Percentiles rank a stretch among this genome's conserved stretches.
Evolutionary conservation across 164 flowering plant genomes (phyloP).

Genomic region (Taxillus chinensis): DNA sequence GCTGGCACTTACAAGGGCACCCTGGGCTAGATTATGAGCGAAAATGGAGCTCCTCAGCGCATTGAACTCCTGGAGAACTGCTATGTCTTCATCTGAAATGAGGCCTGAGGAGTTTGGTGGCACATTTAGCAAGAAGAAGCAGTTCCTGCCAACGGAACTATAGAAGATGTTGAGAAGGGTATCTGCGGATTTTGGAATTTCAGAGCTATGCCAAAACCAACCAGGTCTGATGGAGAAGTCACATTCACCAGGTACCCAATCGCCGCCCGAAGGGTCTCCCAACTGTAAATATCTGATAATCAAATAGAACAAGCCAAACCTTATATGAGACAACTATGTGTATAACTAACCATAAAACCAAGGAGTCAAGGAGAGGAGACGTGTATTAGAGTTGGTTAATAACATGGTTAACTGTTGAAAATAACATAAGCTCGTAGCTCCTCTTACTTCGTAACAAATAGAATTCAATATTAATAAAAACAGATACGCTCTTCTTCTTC

Average conservation of each 20-base stretch:
- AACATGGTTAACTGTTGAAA: too few species aligned
- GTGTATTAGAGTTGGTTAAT: too few species aligned
- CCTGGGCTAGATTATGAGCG: slow-evolving; percentile 54
- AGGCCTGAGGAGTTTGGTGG: slow-evolving; percentile 95
- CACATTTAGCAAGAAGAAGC: slow-evolving; percentile 70
- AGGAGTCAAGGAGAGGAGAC: too few species aligned
- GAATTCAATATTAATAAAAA: too few species aligned
- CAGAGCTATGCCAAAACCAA: slow-evolving; percentile 94
- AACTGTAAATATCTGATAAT: slow-evolving; percentile 41
- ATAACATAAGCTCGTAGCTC: too few species aligned
- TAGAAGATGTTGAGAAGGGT: slow-evolving; percentile 80
- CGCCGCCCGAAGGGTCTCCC: slow-evolving; percentile 76
- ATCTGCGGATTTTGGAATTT: slow-evolving; percentile 70
- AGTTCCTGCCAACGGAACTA: slow-evolving; percentile 81
- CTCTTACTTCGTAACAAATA: too few species aligned
- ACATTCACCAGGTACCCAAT: slow-evolving; percentile 96
- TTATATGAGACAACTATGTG: too few species aligned
- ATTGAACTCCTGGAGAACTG: slow-evolving; percentile 60
- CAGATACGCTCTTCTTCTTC: too few species aligned
- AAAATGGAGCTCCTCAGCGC: slow-evolving; percentile 54
- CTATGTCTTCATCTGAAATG: slow-evolving; percentile 71
- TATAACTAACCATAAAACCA: too few species aligned
- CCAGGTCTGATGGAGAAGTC: slow-evolving; percentile 97
- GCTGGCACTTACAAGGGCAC: slow-evolving; percentile 43
- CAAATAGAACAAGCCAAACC: background rate